Evolutionary conservation across 1,284 basidiomycete species (phyloP).

Genomic region (Leccinum angustisporum): DNA sequence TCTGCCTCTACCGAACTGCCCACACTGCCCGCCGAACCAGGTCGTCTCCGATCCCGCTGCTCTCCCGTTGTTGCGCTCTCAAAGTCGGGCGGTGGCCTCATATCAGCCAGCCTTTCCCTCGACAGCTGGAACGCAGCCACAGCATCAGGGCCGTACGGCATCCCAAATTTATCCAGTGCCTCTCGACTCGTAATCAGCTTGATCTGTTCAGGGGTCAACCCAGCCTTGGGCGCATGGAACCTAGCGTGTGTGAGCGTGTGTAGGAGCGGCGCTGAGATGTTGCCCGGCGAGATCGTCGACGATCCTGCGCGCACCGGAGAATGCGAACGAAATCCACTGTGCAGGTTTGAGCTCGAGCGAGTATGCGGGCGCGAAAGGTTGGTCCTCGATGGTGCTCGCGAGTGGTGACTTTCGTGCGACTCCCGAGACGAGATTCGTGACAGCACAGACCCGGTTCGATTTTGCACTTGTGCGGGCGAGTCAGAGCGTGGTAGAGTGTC

Average conservation of each 20-base stretch:
- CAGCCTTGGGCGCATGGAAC: constrained; percentile 47
- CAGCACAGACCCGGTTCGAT: constrained; percentile 19
- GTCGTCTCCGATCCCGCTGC: not conserved
- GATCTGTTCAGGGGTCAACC: constrained; percentile 52
- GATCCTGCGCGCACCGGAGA: constrained; percentile 35
- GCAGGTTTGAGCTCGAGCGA: constrained; percentile 36
- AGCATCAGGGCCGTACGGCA: constrained; percentile 52
- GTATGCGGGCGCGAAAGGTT: constrained; percentile 27
- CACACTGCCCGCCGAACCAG: not conserved
- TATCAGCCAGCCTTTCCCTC: constrained; percentile 31
- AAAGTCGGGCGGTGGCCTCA: constrained; percentile 36
- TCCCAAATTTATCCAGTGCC: constrained; percentile 46
- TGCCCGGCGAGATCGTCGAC: constrained; percentile 45
- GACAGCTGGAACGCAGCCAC: constrained; percentile 40
- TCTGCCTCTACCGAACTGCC: not conserved
- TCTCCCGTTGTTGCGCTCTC: constrained; percentile 12
- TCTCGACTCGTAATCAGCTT: constrained; percentile 49
- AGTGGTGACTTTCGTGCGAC: constrained; percentile 28
- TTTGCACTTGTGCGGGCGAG: constrained; percentile 12
- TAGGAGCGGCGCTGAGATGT: constrained; percentile 50
- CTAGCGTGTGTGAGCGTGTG: constrained; percentile 51
- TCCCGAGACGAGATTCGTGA: constrained; percentile 24
- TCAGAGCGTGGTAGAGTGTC: constrained; percentile 7
- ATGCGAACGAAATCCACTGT: constrained; percentile 20
- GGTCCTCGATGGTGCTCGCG: constrained; percentile 17